Conservation (phyloP, 371 early-diverging fungal species). For the Blakeslea trispora region DNA sequence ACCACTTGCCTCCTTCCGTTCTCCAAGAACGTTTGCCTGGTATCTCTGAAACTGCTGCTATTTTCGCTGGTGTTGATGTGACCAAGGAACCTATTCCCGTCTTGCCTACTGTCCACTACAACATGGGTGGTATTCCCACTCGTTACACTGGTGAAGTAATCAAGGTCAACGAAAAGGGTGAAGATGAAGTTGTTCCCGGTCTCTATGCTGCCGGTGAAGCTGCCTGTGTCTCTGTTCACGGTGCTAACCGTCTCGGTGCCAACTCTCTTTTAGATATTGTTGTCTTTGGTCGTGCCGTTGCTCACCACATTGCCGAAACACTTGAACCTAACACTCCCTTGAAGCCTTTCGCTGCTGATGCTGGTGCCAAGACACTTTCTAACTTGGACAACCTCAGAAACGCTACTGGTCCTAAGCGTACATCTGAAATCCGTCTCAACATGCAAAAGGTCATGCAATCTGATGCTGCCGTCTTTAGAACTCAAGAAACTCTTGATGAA, state of each 20-base stretch:
- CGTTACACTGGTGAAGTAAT: conserved; percentile 96
- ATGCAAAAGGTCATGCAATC: conserved; percentile 99
- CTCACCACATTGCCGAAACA: conserved; percentile 91
- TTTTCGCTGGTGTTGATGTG: conserved; percentile 98
- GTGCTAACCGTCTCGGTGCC: conserved; percentile 97
- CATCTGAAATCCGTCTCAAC: conserved; percentile 87
- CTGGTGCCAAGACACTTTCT: conserved; percentile 86
- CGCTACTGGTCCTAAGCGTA: conserved; percentile 76
- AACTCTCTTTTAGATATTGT: conserved; percentile 97
- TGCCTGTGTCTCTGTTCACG: conserved; percentile 94
- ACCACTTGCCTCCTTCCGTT: conserved; percentile 93
- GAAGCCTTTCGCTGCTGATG: conserved; percentile 79
- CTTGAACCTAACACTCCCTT: conserved; percentile 87
- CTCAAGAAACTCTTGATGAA: conserved; percentile 87
- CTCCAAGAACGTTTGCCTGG: conserved; percentile 95
- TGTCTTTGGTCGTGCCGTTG: conserved; percentile 96
- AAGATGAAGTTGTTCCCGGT: conserved; percentile 86
- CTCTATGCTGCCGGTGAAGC: conserved; percentile 96
- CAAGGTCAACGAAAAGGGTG: conserved; percentile 70
- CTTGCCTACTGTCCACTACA: conserved; percentile 98
- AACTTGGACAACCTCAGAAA: conserved; percentile 93
- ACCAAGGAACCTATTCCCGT: conserved; percentile 99
- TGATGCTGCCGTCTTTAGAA: conserved; percentile 97
- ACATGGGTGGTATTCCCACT: conserved; percentile 99
- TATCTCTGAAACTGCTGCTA: conserved; percentile 97